Evolutionary conservation across 2,329 filamentous ascomycete genomes (phyloP).

Genomic region (Helotiales sp.): DNA sequence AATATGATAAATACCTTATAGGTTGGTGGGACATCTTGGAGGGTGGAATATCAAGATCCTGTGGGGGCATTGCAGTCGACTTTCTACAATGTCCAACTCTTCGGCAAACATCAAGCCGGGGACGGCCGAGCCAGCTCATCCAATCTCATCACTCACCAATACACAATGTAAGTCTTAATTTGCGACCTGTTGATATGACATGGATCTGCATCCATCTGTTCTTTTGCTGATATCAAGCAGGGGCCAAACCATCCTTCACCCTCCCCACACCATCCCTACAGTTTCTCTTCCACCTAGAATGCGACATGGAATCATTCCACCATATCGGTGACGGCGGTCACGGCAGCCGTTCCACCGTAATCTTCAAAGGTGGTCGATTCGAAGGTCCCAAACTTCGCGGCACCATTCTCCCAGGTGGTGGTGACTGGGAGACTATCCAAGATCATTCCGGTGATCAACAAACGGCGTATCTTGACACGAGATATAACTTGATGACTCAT

Average conservation of each 20-base stretch:
- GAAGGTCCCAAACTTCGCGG: slow-evolving; percentile 6
- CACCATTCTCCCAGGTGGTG: neutral
- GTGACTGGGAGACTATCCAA: slow-evolving; percentile 6
- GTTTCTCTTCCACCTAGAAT: slow-evolving; percentile 14
- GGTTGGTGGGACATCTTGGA: neutral
- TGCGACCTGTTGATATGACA: neutral
- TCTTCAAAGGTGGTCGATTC: slow-evolving; percentile 12
- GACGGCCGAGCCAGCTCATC: slow-evolving; percentile 6
- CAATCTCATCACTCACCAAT: slow-evolving; percentile 2
- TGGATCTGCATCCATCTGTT: neutral
- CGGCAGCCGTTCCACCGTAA: slow-evolving; percentile 9
- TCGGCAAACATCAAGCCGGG: neutral
- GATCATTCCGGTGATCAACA: neutral
- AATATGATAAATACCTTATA: neutral
- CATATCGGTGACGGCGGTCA: slow-evolving; percentile 7
- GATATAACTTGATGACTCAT: slow-evolving; percentile 18
- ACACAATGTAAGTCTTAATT: neutral
- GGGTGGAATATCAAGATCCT: neutral
- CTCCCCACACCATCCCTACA: slow-evolving; percentile 8
- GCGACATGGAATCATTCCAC: slow-evolving; percentile 9
- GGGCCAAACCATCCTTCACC: slow-evolving; percentile 9
- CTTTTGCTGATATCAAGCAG: neutral
- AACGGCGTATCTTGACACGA: neutral
- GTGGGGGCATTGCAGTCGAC: neutral
- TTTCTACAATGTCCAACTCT: neutral